Evolutionary conservation across 495 filamentous ascomycete genomes (phyloP).

Genomic region (Neurospora sp.): DNA sequence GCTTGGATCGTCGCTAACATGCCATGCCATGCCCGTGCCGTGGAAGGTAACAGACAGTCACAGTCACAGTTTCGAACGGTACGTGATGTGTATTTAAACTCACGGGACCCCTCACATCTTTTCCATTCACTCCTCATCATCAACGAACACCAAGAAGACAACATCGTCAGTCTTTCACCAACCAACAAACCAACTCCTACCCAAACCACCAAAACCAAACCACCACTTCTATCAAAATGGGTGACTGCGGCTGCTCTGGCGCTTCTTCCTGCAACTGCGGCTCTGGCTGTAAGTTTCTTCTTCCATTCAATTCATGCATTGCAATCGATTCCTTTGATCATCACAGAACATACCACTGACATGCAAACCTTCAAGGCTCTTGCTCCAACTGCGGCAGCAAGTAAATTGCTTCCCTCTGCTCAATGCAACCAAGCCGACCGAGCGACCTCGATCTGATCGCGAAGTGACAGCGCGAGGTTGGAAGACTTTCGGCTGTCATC

Average conservation of each 20-base stretch:
- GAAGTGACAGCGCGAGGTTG: neutral
- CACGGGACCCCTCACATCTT: neutral
- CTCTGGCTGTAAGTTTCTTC: constrained; percentile 27
- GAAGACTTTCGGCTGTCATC: neutral
- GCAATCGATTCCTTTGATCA: neutral
- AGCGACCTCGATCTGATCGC: neutral
- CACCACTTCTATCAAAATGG: constrained; percentile 29
- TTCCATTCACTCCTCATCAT: neutral
- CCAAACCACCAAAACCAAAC: constrained; percentile 10
- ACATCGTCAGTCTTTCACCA: neutral
- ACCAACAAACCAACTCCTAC: too few relatives aligned
- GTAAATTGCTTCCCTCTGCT: neutral
- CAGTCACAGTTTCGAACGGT: neutral
- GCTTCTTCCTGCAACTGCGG: constrained; percentile 29
- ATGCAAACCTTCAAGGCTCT: constrained; percentile 19
- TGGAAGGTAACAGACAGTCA: neutral
- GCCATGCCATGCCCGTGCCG: neutral
- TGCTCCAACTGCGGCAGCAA: constrained; percentile 31
- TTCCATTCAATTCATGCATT: neutral
- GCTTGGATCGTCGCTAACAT: neutral
- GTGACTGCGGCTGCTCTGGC: constrained; percentile 37
- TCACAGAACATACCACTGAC: neutral
- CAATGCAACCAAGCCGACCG: too few relatives aligned
- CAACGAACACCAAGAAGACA: constrained; percentile 4
- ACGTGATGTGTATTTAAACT: neutral